Conservation (phyloP, 305 asterid species). For the Solanum aculeatissimum region DNA sequence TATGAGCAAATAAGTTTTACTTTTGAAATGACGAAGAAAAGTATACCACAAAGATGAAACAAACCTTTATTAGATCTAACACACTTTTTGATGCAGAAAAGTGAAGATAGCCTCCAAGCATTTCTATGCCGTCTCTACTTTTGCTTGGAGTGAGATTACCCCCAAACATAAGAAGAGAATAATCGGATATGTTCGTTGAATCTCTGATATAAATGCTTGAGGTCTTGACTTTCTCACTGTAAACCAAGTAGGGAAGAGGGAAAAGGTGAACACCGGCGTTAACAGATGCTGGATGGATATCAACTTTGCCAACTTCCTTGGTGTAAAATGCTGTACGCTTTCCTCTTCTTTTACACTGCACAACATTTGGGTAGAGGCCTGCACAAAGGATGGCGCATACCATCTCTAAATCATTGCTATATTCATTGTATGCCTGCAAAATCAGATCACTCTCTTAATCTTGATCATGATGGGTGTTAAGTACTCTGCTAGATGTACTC, state of each 20-base stretch:
- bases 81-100: constrained; percentile 79
- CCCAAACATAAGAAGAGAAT: constrained; percentile 89
- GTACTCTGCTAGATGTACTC: neutral
- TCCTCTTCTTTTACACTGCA: constrained; percentile 93
- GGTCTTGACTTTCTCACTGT: constrained; percentile 86
- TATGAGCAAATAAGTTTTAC: neutral
- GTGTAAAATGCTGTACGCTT: constrained; percentile 74
- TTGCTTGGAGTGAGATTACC: constrained; percentile 76
- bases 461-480: neutral
- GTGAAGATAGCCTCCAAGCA: constrained; percentile 95
- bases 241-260: constrained; percentile 89
- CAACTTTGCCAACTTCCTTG: constrained; percentile 84
- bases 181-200: constrained; percentile 88
- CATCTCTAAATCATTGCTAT: constrained; percentile 82
- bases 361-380: constrained; percentile 93
- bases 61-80: constrained; percentile 72
- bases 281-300: constrained; percentile 87
- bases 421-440: constrained; percentile 65
- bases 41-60: neutral
- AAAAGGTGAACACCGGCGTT: constrained; percentile 67
- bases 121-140: constrained; percentile 76
- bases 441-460: neutral
- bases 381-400: constrained; percentile 91
- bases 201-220: constrained; percentile 63
- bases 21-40: neutral